Evolutionary conservation across 495 filamentous ascomycete species (phyloP), one percentile per base, ranked within the genome.

Genomic region (Penicillium coffeae): DNA sequence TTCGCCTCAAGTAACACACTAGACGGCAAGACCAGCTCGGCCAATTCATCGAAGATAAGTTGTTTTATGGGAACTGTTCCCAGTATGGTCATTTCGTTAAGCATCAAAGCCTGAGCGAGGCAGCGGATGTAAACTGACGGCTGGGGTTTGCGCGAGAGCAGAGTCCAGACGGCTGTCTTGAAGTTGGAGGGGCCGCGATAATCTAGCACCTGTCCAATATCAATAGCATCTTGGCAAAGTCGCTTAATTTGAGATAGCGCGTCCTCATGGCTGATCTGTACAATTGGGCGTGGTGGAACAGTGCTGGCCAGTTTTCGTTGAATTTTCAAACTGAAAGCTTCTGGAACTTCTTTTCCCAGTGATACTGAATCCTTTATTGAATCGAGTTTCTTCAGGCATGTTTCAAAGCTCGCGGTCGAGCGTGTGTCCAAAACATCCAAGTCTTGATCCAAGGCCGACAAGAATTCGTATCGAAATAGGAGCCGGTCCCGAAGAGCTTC

Each of bases 251-350:
- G 82, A 47, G 67, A 67, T 52, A 82, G 77, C 5, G 91, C 89
- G 59, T 88, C 83, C 16, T 84, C 80, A 42, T 86, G 82, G 33
- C 75, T 79, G 27, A 88, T 76, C 22, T 86, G 78, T 13, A 96
- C 87, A 54, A 96, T 91, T 6, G 92, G 89, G 20, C 92, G 82
- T 19, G 93, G 94, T 3, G 93, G 93, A 43, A 95, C 88, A 3
- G 88, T 96, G 57, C 89, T 96, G 7, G 93, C 89, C 4, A 98
- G 71, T 51, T 82, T 85, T 10, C 94, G 80, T 60, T 98, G 93
- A 9, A 97, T 78, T 64, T 94, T 96, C 25, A 83, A 78, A 56
- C 90, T 96, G 65, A 96, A 97, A 2, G 93, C 80, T 32, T 84
- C 82, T 10, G 82, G 75, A 2, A 93, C 83, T 1, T 79, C 66